Percentiles rank a stretch among this genome's conserved stretches.
phyloP scores from a whole-genome alignment of 192 early-diverging fungal species.

The Phycomyces blakesleeanus region DNA sequence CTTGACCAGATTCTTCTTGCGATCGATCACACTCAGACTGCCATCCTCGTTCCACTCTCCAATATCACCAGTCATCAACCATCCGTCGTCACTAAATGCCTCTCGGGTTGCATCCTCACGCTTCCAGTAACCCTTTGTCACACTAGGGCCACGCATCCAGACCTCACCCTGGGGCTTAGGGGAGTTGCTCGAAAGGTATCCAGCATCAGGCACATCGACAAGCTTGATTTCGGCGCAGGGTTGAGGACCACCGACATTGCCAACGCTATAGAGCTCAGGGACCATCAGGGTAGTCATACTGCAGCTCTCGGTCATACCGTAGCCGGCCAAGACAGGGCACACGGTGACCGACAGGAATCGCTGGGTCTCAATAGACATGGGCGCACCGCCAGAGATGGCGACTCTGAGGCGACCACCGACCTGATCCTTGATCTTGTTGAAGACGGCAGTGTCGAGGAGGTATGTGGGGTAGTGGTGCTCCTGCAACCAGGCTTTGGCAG shows the following conservation, averaged over 20 bases:
- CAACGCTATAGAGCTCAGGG: constrained; percentile 54
- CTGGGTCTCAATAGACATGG: constrained; percentile 81
- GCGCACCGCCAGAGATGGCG: constrained; percentile 85
- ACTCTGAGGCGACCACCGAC: constrained; percentile 83
- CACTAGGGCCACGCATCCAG: constrained; percentile 73
- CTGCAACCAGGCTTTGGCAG: constrained; percentile 67
- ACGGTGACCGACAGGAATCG: constrained; percentile 72
- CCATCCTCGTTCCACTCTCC: constrained; percentile 77
- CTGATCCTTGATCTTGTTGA: constrained; percentile 75
- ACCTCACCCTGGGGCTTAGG: constrained; percentile 74
- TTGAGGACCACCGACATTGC: constrained; percentile 73
- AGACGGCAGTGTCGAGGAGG: constrained; percentile 73
- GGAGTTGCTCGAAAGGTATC: constrained; percentile 54
- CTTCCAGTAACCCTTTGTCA: constrained; percentile 81
- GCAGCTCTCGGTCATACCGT: constrained; percentile 57
- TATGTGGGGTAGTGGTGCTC: constrained; percentile 63
- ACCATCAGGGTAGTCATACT: constrained; percentile 66
- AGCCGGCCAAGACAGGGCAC: constrained; percentile 84
- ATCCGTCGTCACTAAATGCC: constrained; percentile 68
- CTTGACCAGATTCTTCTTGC: constrained; percentile 93
- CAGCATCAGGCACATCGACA: constrained; percentile 60
- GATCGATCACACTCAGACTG: constrained; percentile 82
- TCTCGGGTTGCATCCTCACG: constrained; percentile 62
- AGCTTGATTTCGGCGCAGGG: constrained; percentile 77
- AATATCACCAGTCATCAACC: constrained; percentile 89